Percentiles rank a stretch among this genome's conserved stretches.
phyloP scores from a whole-genome alignment of 345 rosid species.

The Populus nigra region DNA sequence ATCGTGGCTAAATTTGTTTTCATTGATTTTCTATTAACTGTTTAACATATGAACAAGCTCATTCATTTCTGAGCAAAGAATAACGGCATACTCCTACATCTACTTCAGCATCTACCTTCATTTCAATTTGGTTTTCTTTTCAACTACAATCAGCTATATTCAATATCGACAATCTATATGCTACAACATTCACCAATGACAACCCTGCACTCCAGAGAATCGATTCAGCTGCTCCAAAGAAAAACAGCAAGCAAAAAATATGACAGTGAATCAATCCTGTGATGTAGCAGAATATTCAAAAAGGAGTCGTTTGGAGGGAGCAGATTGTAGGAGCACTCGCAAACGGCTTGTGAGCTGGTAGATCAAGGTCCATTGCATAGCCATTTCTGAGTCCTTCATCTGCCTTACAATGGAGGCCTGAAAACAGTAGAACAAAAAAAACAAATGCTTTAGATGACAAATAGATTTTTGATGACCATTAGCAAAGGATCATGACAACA shows the following conservation, averaged over 20 bases:
- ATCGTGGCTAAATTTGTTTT: neutral
- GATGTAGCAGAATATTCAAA: conserved; percentile 92
- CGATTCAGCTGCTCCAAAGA: neutral
- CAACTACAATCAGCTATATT: neutral
- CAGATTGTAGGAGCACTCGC: conserved; percentile 81
- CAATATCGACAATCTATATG: neutral
- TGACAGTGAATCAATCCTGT: conserved; percentile 53
- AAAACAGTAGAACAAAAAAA: conserved; percentile 7
- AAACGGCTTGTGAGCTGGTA: conserved; percentile 91
- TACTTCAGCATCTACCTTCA: conserved; percentile 13
- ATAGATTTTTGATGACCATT: neutral
- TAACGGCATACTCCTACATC: conserved; percentile 2
- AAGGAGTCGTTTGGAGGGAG: conserved; percentile 86
- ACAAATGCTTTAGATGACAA: neutral
- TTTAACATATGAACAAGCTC: conserved; percentile 27
- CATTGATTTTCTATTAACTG: conserved; percentile 6
- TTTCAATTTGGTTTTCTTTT: neutral
- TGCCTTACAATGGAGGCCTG: conserved; percentile 91
- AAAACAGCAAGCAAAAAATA: neutral
- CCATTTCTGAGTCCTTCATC: conserved; percentile 98
- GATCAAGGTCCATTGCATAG: conserved; percentile 90
- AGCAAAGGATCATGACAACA: neutral
- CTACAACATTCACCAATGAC: neutral
- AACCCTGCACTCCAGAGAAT: neutral
- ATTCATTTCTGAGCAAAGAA: conserved; percentile 40